Evolutionary conservation across 1,284 basidiomycete genomes (phyloP), one percentile per base, ranked within the genome.

Genomic region (Peniophora sp.): DNA sequence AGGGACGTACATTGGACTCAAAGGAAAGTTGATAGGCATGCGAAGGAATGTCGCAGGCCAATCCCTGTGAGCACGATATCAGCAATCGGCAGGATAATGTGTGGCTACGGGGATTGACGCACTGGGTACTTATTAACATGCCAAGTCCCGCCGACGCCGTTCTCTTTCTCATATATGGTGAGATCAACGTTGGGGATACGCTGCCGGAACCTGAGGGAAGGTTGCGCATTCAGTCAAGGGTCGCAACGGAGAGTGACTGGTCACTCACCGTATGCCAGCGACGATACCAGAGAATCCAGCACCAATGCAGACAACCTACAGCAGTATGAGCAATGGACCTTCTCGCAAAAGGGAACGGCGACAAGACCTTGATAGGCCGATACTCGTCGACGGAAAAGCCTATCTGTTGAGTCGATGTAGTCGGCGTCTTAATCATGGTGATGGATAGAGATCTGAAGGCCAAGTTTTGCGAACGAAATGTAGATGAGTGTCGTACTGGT

Each of bases 11-110:
- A 52, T 79, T 78, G 14, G 68, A 64, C 52, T 76, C 75, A 49
- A 81, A 83, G 0, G 75, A 74, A 12, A 75, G 67, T 60, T 78
- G 76, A 58, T 80, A 81, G 51, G 64, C 66, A 52, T 78, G 76
- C 10, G 75, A 69, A 17, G 76, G 76, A 34, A 76, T 70, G 58
- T 80, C 78, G 54, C 78, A 81, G 22, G 73, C 70, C 8, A 81
- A 32, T 60, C 24, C 79, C 73, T 17, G 71, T 65, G 54, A 80
- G 74, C 41, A 78, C 76, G 27, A 22, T 12, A 37, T 35, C 12
- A 32, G 27, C 27, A 12, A 47, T 14, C 23, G 20, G n/a, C 1
- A 47, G n/a, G n/a, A n/a, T n/a, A n/a, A n/a, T 44, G 34, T 37
- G 23, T n/a, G 8, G 14, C 10, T 23, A 15, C 10, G 22, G 23